A percentile compares a stretch with the other conserved stretches of the same genome.
Conservation (phyloP, 164 flowering plant species). For the Umbilicus rupestris region DNA sequence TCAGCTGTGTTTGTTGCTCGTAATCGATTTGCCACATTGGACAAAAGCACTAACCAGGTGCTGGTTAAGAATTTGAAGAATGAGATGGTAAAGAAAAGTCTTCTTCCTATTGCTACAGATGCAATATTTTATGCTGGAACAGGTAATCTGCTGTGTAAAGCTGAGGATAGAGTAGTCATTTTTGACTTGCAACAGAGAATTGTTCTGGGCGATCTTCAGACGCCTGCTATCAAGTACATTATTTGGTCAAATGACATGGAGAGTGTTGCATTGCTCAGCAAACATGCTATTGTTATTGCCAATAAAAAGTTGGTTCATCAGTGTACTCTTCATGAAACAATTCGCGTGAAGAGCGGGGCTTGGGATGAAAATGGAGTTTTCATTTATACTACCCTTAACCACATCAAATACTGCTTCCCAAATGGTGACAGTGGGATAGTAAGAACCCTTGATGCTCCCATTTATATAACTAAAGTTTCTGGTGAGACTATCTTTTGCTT, state of each 20-base stretch:
- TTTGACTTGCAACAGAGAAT: constrained; percentile 81
- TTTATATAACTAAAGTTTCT: constrained; percentile 54
- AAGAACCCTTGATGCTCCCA: constrained; percentile 50
- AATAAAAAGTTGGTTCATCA: constrained; percentile 70
- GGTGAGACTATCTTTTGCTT: constrained; percentile 57
- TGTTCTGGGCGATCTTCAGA: constrained; percentile 76
- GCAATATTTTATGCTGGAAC: constrained; percentile 87
- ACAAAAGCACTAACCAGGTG: constrained; percentile 70
- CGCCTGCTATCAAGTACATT: constrained; percentile 62
- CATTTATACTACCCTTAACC: constrained; percentile 72
- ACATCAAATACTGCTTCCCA: constrained; percentile 81
- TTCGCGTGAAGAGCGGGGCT: constrained; percentile 82
- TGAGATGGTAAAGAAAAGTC: constrained; percentile 63
- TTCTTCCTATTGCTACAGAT: constrained; percentile 55
- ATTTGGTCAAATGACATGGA: constrained; percentile 93
- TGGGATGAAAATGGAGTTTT: constrained; percentile 92
- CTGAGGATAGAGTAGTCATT: constrained; percentile 72
- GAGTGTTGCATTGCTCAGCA: constrained; percentile 79
- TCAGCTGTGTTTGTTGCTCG: constrained; percentile 72
- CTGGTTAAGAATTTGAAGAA: constrained; percentile 66
- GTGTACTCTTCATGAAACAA: constrained; percentile 91
- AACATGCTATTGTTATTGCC: constrained; percentile 80
- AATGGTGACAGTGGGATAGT: constrained; percentile 55
- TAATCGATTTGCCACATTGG: constrained; percentile 81
- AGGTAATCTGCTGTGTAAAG: constrained; percentile 65